A percentile compares a stretch with the other conserved stretches of the same genome.
phyloP scores from a whole-genome alignment of 1,284 basidiomycete genomes.

The Laetiporus sulphureus region DNA sequence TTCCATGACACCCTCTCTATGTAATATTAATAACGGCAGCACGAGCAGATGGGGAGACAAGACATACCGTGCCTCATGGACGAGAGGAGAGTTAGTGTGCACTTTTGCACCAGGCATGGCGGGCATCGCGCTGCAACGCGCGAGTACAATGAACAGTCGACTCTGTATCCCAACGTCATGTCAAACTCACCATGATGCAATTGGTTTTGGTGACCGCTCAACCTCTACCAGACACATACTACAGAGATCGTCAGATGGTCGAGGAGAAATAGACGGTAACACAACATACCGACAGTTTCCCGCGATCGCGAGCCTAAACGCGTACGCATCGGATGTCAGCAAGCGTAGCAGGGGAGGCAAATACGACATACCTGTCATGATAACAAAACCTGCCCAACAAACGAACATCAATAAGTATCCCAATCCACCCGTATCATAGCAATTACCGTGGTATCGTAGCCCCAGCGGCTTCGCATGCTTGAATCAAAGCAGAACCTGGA shows the following conservation, averaged over 20 bases:
- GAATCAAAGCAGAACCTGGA: constrained; percentile 87
- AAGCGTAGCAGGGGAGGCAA: neutral
- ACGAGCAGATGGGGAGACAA: neutral
- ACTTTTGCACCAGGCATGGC: constrained; percentile 97
- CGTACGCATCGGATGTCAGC: constrained; percentile 11
- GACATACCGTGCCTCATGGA: constrained; percentile 86
- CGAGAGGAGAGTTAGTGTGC: constrained; percentile 91
- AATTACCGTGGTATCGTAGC: constrained; percentile 68
- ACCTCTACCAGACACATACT: constrained; percentile 98
- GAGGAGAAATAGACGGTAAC: neutral
- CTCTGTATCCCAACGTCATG: too few species aligned
- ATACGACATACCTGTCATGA: constrained; percentile 68
- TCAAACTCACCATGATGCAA: constrained; percentile 68
- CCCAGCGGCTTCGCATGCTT: constrained; percentile 90
- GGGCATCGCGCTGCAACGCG: constrained; percentile 82
- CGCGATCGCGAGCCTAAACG: constrained; percentile 75
- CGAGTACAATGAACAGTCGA: neutral
- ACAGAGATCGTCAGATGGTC: neutral
- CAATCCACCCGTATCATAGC: constrained; percentile 1
- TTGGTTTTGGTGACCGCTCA: constrained; percentile 90
- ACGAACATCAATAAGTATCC: constrained; percentile 11
- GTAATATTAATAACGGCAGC: constrained; percentile 12
- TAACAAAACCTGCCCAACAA: constrained; percentile 73
- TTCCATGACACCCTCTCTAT: constrained; percentile 96
- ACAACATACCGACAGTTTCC: constrained; percentile 84